These are phyloP conservation scores for Nyssa sinensis DNA, from an alignment of 148 eudicot genomes.

Conservation along the genomic window DNA sequence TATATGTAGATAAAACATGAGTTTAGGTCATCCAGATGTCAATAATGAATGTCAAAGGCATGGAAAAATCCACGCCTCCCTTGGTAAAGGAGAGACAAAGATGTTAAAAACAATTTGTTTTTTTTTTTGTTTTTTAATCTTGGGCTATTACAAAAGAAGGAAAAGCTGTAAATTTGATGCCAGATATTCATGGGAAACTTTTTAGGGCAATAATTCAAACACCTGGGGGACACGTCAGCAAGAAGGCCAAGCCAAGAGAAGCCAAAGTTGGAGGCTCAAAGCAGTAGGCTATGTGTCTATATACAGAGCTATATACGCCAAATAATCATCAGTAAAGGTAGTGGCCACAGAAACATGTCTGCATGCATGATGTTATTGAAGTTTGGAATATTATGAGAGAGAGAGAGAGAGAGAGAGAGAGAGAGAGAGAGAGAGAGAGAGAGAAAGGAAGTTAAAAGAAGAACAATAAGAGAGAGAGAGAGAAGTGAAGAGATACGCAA, in stretches of 20 bases:
- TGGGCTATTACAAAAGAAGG: constrained; percentile 16
- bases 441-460: not conserved
- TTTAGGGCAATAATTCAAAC: constrained; percentile 42
- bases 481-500: not conserved
- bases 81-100: not conserved
- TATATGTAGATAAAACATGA: too few species aligned
- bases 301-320: constrained; percentile 1
- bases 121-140: not conserved
- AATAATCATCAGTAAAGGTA: constrained; percentile 10
- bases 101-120: not conserved
- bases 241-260: constrained; percentile 15
- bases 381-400: constrained; percentile 22
- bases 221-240: constrained; percentile 31
- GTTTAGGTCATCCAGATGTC: too few species aligned
- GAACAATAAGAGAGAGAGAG: constrained; percentile 8
- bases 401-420: not conserved
- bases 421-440: not conserved
- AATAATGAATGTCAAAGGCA: not conserved
- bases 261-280: constrained; percentile 28
- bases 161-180: constrained; percentile 19
- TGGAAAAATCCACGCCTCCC: not conserved
- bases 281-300: constrained; percentile 7
- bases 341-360: constrained; percentile 17
- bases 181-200: constrained; percentile 31
- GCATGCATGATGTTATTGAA: constrained; percentile 18